Percentiles rank a stretch among this genome's conserved stretches.
phyloP scores from a whole-genome alignment of 2,329 filamentous ascomycete species.

The Xylaria multiplex region DNA sequence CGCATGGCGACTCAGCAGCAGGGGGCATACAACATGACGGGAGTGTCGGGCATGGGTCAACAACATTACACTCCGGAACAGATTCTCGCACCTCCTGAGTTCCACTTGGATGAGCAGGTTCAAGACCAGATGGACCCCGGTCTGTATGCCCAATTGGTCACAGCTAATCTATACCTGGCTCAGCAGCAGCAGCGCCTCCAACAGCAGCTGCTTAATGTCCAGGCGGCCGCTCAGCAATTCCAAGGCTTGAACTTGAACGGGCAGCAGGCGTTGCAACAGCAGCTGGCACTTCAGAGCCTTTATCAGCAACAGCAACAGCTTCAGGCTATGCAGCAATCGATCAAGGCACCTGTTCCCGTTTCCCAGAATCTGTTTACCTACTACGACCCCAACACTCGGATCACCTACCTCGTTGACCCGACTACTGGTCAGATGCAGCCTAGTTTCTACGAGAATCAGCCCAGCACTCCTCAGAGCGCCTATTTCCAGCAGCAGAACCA shows the following conservation, averaged over 20 bases:
- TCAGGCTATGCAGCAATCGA: conserved; percentile 72
- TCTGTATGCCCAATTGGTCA: conserved; percentile 86
- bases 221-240: conserved; percentile 83
- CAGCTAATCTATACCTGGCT: conserved; percentile 90
- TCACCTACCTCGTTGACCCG: conserved; percentile 81
- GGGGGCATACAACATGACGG: conserved; percentile 44
- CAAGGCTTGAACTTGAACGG: conserved; percentile 77
- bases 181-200: conserved; percentile 96
- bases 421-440: conserved; percentile 57
- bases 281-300: conserved; percentile 63
- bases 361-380: conserved; percentile 83
- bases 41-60: conserved; percentile 50
- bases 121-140: conserved; percentile 84
- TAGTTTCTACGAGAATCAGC: conserved; percentile 58
- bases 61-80: conserved; percentile 85
- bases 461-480: conserved; percentile 48
- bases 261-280: conserved; percentile 46
- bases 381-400: conserved; percentile 87
- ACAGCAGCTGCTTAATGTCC: conserved; percentile 88
- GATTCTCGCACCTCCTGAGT: conserved; percentile 82
- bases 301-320: conserved; percentile 68
- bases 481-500: conserved; percentile 58
- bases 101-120: conserved; percentile 76
- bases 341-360: conserved; percentile 64
- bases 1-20: conserved; percentile 50